Base-by-base conservation (phyloP, 805 yeast species). In the Barnettozyma populi region DNA sequence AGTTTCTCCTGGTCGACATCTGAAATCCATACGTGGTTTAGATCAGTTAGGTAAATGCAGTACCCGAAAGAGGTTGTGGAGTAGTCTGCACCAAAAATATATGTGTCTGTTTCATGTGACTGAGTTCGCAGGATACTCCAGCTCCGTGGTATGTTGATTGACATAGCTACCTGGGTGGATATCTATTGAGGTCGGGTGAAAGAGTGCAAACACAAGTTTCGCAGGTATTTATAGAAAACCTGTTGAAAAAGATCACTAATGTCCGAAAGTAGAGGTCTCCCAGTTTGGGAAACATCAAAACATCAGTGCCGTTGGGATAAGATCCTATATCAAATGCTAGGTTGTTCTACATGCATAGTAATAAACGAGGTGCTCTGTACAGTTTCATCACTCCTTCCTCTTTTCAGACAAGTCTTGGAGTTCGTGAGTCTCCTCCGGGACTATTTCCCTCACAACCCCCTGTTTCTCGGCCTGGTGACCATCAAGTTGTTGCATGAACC, bases 341-440 rank as follows among this genome's bases (percentile, higher is more conserved):
- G 29, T 29, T 29, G 32, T 29, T 14, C 32, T 5, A 14, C 7
- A 7, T 29, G 32, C 32, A 29, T 29, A 29, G 11, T 29, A 29
- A 14, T 13, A 29, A 29, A 29, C 31, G 4, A 27, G 4, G 14
- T 7, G 10, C 8, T 29, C 16, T 29, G 16, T 29, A 3, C 16
- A 14, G 5, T 29, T 3, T 2, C 14, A 29, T 14, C 16, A 29
- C n/a, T 57, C 52, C n/a, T 51, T 38, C 16, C 52, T 55, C 41
- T 54, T 51, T 20, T 49, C 55, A 7, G 64, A 53, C 23, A 66
- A 43, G 41, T 66, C 70, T 24, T 63, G 56, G 57, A 69, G 49
- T 43, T 68, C 70, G 46, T 61, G 63, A 25, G 53, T 56, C 37
- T 67, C 68, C 5, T 67, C 68, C 6, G 36, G 44, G 25, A 34